Conservation (phyloP, 2,329 filamentous ascomycete species). For the Rhexocercosporidium sp. region DNA sequence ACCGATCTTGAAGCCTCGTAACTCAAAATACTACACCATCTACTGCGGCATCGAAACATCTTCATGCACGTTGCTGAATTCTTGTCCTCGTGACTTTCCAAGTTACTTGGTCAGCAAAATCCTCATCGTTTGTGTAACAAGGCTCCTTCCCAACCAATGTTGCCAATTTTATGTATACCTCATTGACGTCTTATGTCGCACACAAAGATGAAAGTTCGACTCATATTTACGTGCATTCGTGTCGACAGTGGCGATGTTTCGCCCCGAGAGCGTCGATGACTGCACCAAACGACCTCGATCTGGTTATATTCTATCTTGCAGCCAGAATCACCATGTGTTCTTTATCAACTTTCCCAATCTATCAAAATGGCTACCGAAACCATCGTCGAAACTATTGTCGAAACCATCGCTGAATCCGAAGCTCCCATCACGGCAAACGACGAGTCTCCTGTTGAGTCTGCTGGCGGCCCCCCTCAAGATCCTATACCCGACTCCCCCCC, state of each 20-base stretch:
- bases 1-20: too few relatives aligned
- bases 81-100: not conserved
- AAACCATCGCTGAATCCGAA: not conserved
- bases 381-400: not conserved
- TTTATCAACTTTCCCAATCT: not conserved
- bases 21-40: conserved; percentile 2
- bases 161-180: not conserved
- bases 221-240: conserved; percentile 23
- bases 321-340: not conserved
- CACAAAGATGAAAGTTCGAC: conserved; percentile 19
- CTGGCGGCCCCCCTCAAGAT: not conserved
- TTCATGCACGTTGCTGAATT: conserved; percentile 24
- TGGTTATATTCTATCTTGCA: not conserved
- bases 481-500: not conserved
- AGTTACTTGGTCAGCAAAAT: not conserved
- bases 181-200: not conserved
- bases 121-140: not conserved
- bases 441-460: not conserved
- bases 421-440: not conserved
- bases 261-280: not conserved
- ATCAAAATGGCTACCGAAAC: conserved; percentile 9
- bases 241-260: conserved; percentile 13
- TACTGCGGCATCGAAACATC: conserved; percentile 17
- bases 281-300: not conserved
- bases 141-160: not conserved